Base-by-base conservation (phyloP, 2,329 filamentous ascomycete species). In the Trichoderma sp. region DNA sequence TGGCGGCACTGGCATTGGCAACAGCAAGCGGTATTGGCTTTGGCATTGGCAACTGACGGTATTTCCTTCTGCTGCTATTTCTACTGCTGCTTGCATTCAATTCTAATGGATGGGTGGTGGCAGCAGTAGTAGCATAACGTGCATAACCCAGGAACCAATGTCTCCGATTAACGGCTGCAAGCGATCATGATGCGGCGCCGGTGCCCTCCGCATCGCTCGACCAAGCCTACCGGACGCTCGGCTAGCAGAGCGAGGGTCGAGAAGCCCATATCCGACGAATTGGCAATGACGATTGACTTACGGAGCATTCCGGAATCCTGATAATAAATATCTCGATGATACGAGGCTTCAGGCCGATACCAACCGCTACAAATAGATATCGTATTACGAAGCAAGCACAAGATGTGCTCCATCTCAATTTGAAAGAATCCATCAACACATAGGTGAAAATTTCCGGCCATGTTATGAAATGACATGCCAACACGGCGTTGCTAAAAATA, bases 141-240 rank as follows among this genome's bases (percentile, higher is more conserved):
- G 55, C 55, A 58, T 58, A 66, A 57, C 14, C 61, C 52, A 66
- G 62, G 62, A 66, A 66, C 62, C 53, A 53, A 29, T 55, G 52
- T n/a, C 62, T 57, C 62, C 62, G 62, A 66, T 58, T 47, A 66
- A 66, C 62, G 62, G 62, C 62, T 66, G 62, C 53, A 57, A 58
- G 62, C 62, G 62, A 66, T 43, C 27, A 47, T 43, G n/a, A 47
- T 47, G 37, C 52, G 53, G 27, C 47, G 37, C 24, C 13, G 10
- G 19, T 49, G 13, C n/a, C 35, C n/a, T 40, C 61, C 40, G 33
- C 33, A 31, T 33, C 49, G 11, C 49, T 33, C 40, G 35, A 37
- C 33, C 33, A 40, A 27, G 35, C 29, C 57, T 56, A 35, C 24
- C n/a, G 47, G 47, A 65, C 35, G 40, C 11, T 57, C 62, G 62